Conservation (phyloP, 768 basidiomycete species). For the Amanita pallidorosea region DNA sequence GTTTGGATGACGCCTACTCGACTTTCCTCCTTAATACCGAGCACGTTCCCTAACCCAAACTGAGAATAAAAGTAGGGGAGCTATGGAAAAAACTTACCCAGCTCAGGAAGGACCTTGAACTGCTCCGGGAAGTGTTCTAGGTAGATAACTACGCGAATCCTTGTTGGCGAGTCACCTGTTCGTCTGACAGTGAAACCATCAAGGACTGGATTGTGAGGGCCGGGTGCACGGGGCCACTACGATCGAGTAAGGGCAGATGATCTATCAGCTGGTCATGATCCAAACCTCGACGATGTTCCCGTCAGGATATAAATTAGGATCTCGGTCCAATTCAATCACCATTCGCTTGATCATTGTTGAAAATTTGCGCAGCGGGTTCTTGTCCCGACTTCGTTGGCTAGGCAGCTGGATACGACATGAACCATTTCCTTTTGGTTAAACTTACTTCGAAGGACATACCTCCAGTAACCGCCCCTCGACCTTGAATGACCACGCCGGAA, state of each 20-base stretch:
- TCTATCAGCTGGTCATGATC: neutral
- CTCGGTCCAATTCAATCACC: constrained; percentile 81
- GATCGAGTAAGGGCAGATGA: neutral
- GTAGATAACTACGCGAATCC: constrained; percentile 75
- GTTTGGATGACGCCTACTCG: constrained; percentile 72
- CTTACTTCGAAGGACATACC: constrained; percentile 28
- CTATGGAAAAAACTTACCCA: constrained; percentile 37
- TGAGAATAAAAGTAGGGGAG: constrained; percentile 3
- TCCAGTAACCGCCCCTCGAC: constrained; percentile 83
- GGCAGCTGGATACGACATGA: constrained; percentile 28
- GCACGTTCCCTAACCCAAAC: constrained; percentile 29
- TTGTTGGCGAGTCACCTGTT: constrained; percentile 69
- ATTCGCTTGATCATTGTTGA: constrained; percentile 78
- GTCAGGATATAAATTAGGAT: constrained; percentile 70
- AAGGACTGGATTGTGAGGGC: constrained; percentile 45
- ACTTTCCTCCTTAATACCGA: constrained; percentile 80
- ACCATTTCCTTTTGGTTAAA: neutral
- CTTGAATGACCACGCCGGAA: constrained; percentile 82
- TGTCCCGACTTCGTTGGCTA: constrained; percentile 56
- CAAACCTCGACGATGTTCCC: constrained; percentile 84
- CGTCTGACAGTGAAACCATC: constrained; percentile 85
- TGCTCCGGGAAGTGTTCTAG: constrained; percentile 83
- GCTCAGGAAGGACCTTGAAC: constrained; percentile 67
- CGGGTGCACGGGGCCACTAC: constrained; percentile 56
- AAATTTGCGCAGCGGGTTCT: constrained; percentile 60